Conservation (phyloP, 1,284 basidiomycete genomes). For the Trametes sp. region DNA sequence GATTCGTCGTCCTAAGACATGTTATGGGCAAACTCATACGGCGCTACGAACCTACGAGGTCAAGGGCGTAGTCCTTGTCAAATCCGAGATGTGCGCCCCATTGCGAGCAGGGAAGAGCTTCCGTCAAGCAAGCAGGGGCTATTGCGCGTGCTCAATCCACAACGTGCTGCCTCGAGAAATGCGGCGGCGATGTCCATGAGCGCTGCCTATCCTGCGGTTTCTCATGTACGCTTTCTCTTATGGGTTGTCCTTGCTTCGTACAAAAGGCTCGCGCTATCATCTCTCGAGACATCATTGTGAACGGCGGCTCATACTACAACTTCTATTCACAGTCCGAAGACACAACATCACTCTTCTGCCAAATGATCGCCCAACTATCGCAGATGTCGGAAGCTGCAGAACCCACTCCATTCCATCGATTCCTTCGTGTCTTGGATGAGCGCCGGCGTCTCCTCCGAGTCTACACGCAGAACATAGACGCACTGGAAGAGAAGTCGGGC, state of each 20-base stretch:
- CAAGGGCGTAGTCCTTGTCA: too few species aligned
- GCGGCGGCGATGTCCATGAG: background rate
- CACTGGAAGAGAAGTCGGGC: constrained; percentile 86
- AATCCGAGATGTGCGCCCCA: too few species aligned
- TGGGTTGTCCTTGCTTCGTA: background rate
- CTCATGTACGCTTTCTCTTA: too few species aligned
- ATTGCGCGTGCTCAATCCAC: too few species aligned
- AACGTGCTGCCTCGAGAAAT: too few species aligned
- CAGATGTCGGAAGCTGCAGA: constrained; percentile 74
- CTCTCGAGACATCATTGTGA: background rate
- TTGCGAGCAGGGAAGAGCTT: background rate
- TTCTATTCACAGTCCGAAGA: constrained; percentile 65
- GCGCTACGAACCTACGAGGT: too few species aligned
- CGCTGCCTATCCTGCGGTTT: background rate
- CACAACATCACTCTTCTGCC: constrained; percentile 83
- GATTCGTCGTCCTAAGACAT: too few species aligned
- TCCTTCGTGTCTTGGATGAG: constrained; percentile 80
- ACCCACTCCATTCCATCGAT: constrained; percentile 86
- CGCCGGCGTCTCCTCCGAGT: constrained; percentile 84
- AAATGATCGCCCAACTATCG: constrained; percentile 88
- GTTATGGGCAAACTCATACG: too few species aligned
- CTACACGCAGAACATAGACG: constrained; percentile 96
- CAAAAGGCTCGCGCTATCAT: background rate
- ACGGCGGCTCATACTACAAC: constrained; percentile 23
- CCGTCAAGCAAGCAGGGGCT: background rate